Conservation (phyloP, 352 stramenopile genomes). For the Pythium brachiatum region DNA sequence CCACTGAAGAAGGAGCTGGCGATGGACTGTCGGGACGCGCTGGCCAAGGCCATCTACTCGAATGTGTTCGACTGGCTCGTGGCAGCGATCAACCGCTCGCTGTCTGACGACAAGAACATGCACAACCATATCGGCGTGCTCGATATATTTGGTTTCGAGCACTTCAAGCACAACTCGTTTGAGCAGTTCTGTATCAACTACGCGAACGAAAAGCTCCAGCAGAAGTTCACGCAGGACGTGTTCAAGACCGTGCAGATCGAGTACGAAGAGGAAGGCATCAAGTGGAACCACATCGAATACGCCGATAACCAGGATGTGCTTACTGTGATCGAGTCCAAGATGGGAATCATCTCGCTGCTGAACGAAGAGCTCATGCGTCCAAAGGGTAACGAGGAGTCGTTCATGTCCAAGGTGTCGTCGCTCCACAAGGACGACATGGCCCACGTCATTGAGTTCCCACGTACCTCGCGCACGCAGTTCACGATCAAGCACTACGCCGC, state of each 20-base stretch:
- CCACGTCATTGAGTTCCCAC: constrained; percentile 81
- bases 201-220: constrained; percentile 80
- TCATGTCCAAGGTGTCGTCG: constrained; percentile 82
- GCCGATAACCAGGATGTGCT: constrained; percentile 90
- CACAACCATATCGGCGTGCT: constrained; percentile 92
- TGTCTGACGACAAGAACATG: constrained; percentile 78
- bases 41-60: constrained; percentile 94
- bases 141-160: constrained; percentile 99
- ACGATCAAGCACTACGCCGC: constrained; percentile 95
- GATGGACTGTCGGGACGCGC: constrained; percentile 83
- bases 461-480: constrained; percentile 89
- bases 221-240: constrained; percentile 89
- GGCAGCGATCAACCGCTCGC: constrained; percentile 88
- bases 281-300: constrained; percentile 91
- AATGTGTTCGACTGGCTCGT: constrained; percentile 94
- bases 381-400: constrained; percentile 82
- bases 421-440: constrained; percentile 85
- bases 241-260: constrained; percentile 94
- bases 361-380: constrained; percentile 90
- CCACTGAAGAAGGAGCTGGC: constrained; percentile 59
- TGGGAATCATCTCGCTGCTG: constrained; percentile 88
- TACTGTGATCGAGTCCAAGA: constrained; percentile 81
- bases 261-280: constrained; percentile 94
- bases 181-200: constrained; percentile 87
- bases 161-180: constrained; percentile 95